Evolutionary conservation across 2,329 filamentous ascomycete species (phyloP).

Genomic region (Epichloe sp.): DNA sequence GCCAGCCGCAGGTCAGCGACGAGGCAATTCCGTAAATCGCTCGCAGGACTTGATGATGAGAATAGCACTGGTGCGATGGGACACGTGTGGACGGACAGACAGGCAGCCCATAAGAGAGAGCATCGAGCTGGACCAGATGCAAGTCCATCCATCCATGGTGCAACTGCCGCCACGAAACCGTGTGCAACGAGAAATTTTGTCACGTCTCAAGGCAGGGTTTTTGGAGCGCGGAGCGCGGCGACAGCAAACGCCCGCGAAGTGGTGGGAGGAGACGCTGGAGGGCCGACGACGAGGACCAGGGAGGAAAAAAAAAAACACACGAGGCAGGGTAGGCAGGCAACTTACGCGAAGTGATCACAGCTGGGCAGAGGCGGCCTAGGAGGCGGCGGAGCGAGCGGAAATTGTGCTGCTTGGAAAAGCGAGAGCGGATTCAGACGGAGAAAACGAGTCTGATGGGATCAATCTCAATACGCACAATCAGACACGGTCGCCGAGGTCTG

Average conservation of each 20-base stretch:
- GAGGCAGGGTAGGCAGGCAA: constrained; percentile 4
- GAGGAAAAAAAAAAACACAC: neutral
- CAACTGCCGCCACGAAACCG: neutral
- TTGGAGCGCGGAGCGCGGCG: too few species aligned
- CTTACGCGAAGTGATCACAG: constrained; percentile 25
- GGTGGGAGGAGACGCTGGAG: neutral
- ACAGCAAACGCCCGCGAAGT: neutral
- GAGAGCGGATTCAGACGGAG: neutral
- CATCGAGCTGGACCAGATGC: neutral
- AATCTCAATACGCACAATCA: constrained; percentile 1
- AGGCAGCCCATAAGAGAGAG: neutral
- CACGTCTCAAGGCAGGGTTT: too few species aligned
- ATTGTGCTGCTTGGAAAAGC: constrained; percentile 2
- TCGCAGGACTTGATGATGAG: neutral
- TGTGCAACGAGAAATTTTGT: neutral
- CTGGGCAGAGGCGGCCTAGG: constrained; percentile 9
- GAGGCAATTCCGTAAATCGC: neutral
- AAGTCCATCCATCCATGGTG: neutral
- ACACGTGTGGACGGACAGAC: neutral
- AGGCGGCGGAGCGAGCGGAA: constrained; percentile 9
- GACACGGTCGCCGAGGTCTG: constrained; percentile 7
- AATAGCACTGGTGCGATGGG: neutral
- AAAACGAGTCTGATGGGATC: neutral
- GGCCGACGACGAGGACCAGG: neutral
- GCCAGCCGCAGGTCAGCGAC: constrained; percentile 1